Conservation (phyloP, 176 grass and related monocot genomes). For the Carex parvula region DNA sequence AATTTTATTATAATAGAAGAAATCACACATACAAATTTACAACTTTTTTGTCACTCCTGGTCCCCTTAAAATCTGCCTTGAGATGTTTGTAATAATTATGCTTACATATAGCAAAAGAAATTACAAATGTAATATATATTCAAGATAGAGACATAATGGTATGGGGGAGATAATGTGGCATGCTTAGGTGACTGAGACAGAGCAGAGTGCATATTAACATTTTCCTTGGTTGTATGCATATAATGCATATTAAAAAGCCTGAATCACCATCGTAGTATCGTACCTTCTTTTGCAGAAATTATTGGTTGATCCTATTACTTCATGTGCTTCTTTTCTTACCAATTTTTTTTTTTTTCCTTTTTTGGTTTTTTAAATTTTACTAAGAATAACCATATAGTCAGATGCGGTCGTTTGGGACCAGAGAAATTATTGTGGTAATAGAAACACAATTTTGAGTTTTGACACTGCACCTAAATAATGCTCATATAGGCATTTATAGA, state of each 20-base stretch:
- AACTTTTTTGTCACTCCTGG: no score
- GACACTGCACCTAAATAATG: not conserved
- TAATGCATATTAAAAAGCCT: not conserved
- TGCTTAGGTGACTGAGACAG: slow-evolving; percentile 16
- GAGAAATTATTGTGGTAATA: not conserved
- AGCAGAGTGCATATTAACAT: not conserved
- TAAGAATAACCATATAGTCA: not conserved
- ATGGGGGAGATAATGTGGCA: slow-evolving; percentile 26
- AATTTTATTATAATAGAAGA: no score
- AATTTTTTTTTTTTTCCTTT: not conserved
- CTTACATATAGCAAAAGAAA: not conserved
- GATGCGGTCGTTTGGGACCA: not conserved
- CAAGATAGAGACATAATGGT: not conserved
- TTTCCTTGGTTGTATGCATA: not conserved
- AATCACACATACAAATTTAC: no score
- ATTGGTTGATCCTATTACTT: slow-evolving; percentile 15
- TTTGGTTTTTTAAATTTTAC: not conserved
- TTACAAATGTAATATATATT: not conserved
- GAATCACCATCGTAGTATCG: not conserved
- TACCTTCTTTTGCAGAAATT: not conserved
- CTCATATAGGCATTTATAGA: not conserved
- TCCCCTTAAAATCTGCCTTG: no score
- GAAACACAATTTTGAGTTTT: not conserved
- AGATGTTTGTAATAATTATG: not conserved
- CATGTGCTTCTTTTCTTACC: not conserved